A percentile compares a stretch with the other conserved stretches of the same genome.
Conservation (phyloP, 139 green algal genomes). For the Picochlorum sp. region DNA sequence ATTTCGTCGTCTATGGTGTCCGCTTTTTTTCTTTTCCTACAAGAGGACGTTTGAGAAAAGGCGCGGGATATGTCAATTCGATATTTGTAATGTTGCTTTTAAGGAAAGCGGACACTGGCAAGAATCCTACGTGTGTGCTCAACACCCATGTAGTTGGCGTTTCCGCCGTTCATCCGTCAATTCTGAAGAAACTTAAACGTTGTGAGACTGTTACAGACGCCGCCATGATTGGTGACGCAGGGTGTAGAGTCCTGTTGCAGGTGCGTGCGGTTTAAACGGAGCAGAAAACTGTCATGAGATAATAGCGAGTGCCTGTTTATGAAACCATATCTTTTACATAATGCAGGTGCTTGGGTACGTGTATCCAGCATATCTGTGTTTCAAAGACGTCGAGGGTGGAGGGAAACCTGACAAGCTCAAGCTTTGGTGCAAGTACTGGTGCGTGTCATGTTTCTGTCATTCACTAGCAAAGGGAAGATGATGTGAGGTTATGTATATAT, state of each 20-base stretch:
- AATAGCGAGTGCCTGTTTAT: not conserved
- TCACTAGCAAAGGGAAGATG: no score
- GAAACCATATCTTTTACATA: not conserved
- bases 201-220: not conserved
- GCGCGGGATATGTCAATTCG: no score
- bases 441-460: not conserved
- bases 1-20: no score
- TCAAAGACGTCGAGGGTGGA: conserved; percentile 33
- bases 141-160: no score
- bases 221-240: conserved; percentile 13
- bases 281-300: no score
- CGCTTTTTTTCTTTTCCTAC: no score
- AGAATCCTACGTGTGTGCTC: no score
- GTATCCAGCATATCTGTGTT: conserved; percentile 43
- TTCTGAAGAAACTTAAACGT: not conserved
- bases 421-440: conserved; percentile 51
- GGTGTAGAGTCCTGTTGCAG: conserved; percentile 4
- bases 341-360: conserved; percentile 34
- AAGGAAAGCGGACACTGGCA: no score
- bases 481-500: no score
- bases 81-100: no score
- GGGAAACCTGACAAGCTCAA: conserved; percentile 20
- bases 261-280: not conserved
- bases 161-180: no score
- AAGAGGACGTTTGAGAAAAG: no score